Base-by-base conservation (phyloP, 202 grass and related monocot genomes). In the Panicum hallii region DNA sequence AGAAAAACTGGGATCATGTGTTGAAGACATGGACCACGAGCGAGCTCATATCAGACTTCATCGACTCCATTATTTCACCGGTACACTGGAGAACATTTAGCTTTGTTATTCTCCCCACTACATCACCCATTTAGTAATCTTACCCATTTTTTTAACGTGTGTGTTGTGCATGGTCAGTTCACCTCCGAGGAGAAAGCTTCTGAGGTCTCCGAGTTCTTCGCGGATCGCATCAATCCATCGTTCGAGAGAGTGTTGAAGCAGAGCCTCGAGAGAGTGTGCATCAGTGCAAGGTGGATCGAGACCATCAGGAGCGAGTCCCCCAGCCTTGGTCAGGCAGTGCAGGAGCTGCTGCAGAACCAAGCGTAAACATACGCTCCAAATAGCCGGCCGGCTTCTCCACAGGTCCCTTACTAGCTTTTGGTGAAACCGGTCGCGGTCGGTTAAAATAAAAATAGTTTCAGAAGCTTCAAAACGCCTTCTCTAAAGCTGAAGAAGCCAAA, bases 171-270 rank as follows among this genome's bases (percentile, higher is more conserved):
- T 17, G 74, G 60, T 34, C 78, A 97, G 95, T 93, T 97, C 66
- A 69, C 86, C 40, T 93, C 95, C 0, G 85, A 86, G 34, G 93
- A 91, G 47, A 98, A 92, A 84, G 85, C 88, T 49, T 60, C 77
- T 44, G 95, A 98, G 74, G 81, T 93, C 48, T 85, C 88, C 0
- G 77, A 90, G 55, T 95, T 95, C 71, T 98, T 98, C 6, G 80
- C 77, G 1, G 82, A 57, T 30, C 80, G 78, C 46, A 57, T 80
- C 34, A 94, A 94, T 45, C 88, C 94, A 0, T 89, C 92, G 0
- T 92, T 99, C 41, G 63, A 95, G 26, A 95, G 93, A 73, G 72
- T 91, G 12, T 61, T 94, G 82, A 99, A 96, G 79, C 97, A 99
- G 84, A 91, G 86, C 79, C 84, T 99, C 0, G 93, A 99, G 91